Evolutionary conservation across 164 flowering plant species (phyloP).

Genomic region (Tetrastigma voinierianum): DNA sequence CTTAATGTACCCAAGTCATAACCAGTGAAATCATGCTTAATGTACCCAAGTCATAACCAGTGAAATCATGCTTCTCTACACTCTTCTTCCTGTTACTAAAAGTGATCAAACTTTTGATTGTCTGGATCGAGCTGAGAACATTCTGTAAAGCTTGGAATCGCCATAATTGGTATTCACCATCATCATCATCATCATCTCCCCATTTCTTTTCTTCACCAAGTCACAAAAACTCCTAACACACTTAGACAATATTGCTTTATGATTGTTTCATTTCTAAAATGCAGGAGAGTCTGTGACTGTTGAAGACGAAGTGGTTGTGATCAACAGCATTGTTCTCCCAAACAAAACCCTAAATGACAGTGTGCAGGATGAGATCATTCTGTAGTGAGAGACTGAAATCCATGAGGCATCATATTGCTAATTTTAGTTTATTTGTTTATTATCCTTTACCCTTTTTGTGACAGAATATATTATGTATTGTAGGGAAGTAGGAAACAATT

Average conservation of each 20-base stretch:
- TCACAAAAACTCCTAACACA: background rate
- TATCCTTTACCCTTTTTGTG: no score
- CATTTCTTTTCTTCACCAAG: background rate
- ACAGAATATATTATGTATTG: no score
- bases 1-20: no score
- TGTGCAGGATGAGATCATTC: constrained; percentile 90
- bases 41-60: no score
- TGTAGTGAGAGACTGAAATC: constrained; percentile 24
- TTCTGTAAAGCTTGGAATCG: constrained; percentile 38
- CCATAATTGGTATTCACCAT: constrained; percentile 31
- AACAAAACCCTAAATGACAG: constrained; percentile 86
- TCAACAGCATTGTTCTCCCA: constrained; percentile 90
- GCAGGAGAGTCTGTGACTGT: constrained; percentile 91
- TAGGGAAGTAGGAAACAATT: no score
- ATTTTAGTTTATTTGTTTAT: no score
- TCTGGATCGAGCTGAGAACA: constrained; percentile 8
- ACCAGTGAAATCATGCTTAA: no score
- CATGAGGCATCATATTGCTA: no score
- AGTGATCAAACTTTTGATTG: background rate
- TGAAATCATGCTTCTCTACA: no score
- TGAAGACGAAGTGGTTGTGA: constrained; percentile 95
- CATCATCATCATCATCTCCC: background rate
- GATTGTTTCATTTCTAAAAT: background rate
- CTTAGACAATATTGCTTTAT: background rate
- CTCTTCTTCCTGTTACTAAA: background rate